Base-by-base conservation (phyloP, 1,284 basidiomycete species). In the Naganishia sp. region DNA sequence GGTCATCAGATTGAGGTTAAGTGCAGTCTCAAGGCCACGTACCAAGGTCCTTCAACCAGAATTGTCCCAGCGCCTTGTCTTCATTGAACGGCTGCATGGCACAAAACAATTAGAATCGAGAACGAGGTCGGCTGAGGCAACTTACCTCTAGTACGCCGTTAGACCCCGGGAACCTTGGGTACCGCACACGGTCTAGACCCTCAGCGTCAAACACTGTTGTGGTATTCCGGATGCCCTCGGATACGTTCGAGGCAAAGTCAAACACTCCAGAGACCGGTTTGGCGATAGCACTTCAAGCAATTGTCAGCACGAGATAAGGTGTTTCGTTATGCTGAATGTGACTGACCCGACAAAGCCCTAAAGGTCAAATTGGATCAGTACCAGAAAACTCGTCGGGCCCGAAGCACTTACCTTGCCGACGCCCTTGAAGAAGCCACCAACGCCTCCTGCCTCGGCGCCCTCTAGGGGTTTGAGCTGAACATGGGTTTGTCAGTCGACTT, bases 141-240 rank as follows among this genome's bases (percentile, higher is more conserved):
- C 88, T 76, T 76, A 92, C 92, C 68, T 87, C 83, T 43, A 97
- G 80, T 23, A 97, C 90, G 18, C 89, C 90, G 76, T 97, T 94
- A 6, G 86, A 81, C 15, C 94, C 88, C 51, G 94, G 86, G 72
- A 90, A 90, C 61, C 96, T 86, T 32, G 96, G 95, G 84, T 93
- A 80, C 72, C 96, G 85, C 28, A 91, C 86, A 21, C 94, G 88
- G 74, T 98, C 95, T 65, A 94, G 86, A 60, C 90, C 89, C 53
- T 90, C 90, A 70, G 88, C 90, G 75, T 99, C 96, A 71, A 99
- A 99, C 1, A 98, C 95, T 3, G 93, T 98, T 0, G 96, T 99
- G 0, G 96, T 99, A 75, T 99, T 99, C 47, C 96, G 87, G 70
- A 98, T 93, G 84, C 94, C 94, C 84, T 97, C 95, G n/a, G 90